Percentiles rank a stretch among this genome's conserved stretches.
Evolutionary conservation across 139 green algal genomes (phyloP).

Genomic region (Trebouxia sp.): DNA sequence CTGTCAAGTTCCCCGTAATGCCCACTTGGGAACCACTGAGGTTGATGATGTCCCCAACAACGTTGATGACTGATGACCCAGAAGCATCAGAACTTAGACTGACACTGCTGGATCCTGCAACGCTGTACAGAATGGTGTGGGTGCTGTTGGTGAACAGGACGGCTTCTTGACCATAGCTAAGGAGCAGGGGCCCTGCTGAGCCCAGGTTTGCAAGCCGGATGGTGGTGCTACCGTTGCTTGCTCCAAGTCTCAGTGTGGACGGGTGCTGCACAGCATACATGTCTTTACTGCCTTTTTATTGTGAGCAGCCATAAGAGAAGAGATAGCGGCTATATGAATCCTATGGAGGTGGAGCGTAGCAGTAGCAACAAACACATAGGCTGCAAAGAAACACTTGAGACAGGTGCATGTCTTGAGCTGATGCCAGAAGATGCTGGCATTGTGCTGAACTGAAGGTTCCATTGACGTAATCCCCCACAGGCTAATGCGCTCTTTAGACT

Average conservation of each 20-base stretch:
- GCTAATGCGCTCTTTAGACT: too few species aligned
- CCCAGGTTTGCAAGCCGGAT: slow-evolving; percentile 16
- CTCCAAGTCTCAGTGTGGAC: slow-evolving; percentile 4
- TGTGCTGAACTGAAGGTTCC: too few species aligned
- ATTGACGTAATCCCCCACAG: too few species aligned
- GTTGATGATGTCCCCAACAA: slow-evolving; percentile 6
- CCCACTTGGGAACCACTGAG: background rate
- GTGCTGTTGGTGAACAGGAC: slow-evolving; percentile 12
- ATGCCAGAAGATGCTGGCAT: too few species aligned
- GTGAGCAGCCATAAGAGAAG: too few species aligned
- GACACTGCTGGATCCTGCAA: background rate
- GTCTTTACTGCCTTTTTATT: too few species aligned
- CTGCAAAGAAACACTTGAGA: too few species aligned
- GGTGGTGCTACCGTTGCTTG: slow-evolving; percentile 10
- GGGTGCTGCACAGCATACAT: background rate
- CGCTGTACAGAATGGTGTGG: background rate
- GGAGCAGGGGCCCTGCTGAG: background rate
- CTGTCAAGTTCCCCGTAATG: background rate
- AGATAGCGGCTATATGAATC: too few species aligned
- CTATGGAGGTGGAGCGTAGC: too few species aligned
- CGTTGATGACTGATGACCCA: background rate
- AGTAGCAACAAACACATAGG: too few species aligned
- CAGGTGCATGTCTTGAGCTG: too few species aligned
- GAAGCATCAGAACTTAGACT: background rate
- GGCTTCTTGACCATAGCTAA: background rate